These are phyloP conservation scores for Stygiomarasmius scandens DNA, from an alignment of 1,284 basidiomycete genomes.

Conservation along the genomic window DNA sequence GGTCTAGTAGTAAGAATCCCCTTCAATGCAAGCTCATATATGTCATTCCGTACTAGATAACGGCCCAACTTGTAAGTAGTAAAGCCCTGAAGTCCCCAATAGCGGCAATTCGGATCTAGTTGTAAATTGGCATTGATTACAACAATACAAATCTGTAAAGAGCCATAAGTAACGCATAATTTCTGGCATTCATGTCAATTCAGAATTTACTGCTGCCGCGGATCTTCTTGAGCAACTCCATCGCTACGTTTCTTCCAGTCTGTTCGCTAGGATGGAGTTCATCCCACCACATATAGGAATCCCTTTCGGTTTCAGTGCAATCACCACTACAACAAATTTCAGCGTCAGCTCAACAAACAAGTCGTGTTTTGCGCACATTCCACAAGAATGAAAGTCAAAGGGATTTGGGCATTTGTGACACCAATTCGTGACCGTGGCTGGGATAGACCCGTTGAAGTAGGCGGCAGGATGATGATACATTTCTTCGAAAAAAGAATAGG, in stretches of 20 bases:
- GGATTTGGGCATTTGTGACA: conserved; percentile 25
- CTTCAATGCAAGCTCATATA: too few species aligned
- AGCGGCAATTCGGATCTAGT: too few species aligned
- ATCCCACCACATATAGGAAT: conserved; percentile 27
- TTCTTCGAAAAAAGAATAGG: conserved; percentile 23
- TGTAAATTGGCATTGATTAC: too few species aligned
- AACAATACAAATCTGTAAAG: too few species aligned
- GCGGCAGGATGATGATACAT: conserved; percentile 20
- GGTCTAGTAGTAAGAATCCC: too few species aligned
- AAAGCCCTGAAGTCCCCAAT: too few species aligned
- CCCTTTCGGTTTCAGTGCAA: conserved; percentile 19
- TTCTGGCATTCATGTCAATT: too few species aligned
- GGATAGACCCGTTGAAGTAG: conserved; percentile 25
- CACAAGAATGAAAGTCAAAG: conserved; percentile 20
- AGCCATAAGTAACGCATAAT: too few species aligned
- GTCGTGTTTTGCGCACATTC: conserved; percentile 24
- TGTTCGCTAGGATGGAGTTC: conserved; percentile 28
- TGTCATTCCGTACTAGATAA: too few species aligned
- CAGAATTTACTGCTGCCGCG: conserved; percentile 4
- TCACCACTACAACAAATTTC: conserved; percentile 13
- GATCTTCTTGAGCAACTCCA: conserved; percentile 22
- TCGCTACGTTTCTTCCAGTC: conserved; percentile 24
- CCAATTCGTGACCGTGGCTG: conserved; percentile 21
- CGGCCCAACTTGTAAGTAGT: too few species aligned
- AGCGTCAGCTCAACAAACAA: not conserved